A percentile compares a stretch with the other conserved stretches of the same genome.
phyloP scores from a whole-genome alignment of 306 rosid genomes.

The Vachellia pachyceras region DNA sequence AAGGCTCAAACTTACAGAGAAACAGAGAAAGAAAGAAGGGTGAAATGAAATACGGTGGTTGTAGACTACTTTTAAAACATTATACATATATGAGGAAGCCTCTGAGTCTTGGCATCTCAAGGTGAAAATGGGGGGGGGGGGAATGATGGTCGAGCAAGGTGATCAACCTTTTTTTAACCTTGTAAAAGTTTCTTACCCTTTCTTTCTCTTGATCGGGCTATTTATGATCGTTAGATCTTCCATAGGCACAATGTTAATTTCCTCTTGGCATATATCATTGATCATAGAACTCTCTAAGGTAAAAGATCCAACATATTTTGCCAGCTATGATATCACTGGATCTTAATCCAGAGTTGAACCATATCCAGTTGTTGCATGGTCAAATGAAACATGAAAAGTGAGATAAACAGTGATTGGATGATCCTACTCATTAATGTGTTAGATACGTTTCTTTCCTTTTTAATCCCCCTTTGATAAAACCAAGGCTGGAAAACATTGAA shows the following conservation, averaged over 20 bases:
- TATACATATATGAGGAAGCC: slow-evolving; percentile 1
- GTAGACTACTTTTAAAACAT: slow-evolving; percentile 35
- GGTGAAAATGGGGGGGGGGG: slow-evolving; percentile 32
- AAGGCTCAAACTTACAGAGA: slow-evolving; percentile 40
- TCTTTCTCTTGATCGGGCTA: neutral
- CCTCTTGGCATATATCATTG: neutral
- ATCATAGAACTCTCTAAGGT: neutral
- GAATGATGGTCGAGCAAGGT: slow-evolving; percentile 26
- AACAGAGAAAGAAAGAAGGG: no score
- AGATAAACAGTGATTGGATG: no score
- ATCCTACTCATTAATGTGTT: no score
- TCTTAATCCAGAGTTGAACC: no score
- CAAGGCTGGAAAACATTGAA: neutral
- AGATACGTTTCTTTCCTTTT: no score
- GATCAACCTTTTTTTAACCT: slow-evolving; percentile 11
- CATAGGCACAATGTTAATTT: neutral
- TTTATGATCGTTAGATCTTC: neutral
- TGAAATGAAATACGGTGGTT: slow-evolving; percentile 27
- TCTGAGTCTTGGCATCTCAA: slow-evolving; percentile 50
- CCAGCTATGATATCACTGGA: no score
- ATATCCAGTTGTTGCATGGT: neutral
- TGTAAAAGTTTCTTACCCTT: neutral
- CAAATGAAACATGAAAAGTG: no score
- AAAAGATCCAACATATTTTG: no score
- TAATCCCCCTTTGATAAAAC: neutral